phyloP scores from a whole-genome alignment of 192 early-diverging fungal genomes.

The Backusella sp. region DNA sequence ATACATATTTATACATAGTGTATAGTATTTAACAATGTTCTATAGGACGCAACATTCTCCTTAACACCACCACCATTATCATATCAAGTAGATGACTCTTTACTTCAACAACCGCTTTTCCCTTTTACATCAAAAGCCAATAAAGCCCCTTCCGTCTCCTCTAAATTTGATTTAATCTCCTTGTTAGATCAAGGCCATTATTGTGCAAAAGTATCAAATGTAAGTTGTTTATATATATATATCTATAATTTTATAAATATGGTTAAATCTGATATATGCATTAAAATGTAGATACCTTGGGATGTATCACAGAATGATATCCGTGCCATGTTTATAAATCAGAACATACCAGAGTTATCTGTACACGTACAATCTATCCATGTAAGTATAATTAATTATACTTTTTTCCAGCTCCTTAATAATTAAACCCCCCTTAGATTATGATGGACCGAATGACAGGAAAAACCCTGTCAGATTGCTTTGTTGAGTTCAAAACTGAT shows the following conservation, averaged over 20 bases:
- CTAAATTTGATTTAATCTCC: not conserved
- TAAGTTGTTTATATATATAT: not conserved
- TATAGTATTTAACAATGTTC: not conserved
- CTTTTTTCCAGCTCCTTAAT: constrained; percentile 1
- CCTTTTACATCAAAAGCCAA: not conserved
- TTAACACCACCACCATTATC: not conserved
- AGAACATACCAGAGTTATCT: constrained; percentile 40
- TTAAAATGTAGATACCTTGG: constrained; percentile 50
- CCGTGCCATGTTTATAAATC: constrained; percentile 40
- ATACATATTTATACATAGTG: not conserved
- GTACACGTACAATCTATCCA: constrained; percentile 51
- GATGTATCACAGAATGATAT: constrained; percentile 58
- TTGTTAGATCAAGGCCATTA: not conserved
- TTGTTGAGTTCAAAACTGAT: constrained; percentile 57
- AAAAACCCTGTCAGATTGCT: constrained; percentile 68
- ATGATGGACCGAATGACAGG: constrained; percentile 66
- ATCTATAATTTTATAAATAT: not conserved
- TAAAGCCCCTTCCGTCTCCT: not conserved
- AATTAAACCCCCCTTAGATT: constrained; percentile 35
- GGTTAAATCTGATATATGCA: not conserved
- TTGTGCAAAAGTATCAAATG: constrained; percentile 18
- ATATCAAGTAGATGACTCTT: constrained; percentile 1
- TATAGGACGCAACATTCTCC: not conserved
- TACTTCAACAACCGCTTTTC: not conserved
- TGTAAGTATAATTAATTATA: constrained; percentile 39